A percentile compares a stretch with the other conserved stretches of the same genome.
These are phyloP conservation scores for Taxawa tesnikishii DNA, from an alignment of 2,329 filamentous ascomycete genomes.

Conservation along the genomic window DNA sequence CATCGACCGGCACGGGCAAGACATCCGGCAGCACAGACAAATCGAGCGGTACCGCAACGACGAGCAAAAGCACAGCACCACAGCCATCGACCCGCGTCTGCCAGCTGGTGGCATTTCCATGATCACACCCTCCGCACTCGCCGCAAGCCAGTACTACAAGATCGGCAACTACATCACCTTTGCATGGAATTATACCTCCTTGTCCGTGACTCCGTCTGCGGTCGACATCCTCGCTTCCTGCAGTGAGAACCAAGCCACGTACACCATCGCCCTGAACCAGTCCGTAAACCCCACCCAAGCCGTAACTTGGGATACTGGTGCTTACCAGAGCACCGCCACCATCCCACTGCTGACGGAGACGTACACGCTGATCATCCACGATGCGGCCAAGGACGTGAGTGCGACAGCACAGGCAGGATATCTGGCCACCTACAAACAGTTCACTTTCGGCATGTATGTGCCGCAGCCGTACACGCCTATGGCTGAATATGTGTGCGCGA, in stretches of 20 bases:
- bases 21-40: constrained; percentile 1
- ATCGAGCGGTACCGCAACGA: constrained; percentile 6
- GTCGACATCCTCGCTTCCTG: constrained; percentile 52
- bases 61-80: constrained; percentile 15
- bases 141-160: constrained; percentile 47
- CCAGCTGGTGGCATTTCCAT: constrained; percentile 49
- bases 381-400: constrained; percentile 39
- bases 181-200: constrained; percentile 57
- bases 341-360: constrained; percentile 43
- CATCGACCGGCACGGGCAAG: constrained; percentile 7
- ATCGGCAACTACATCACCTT: constrained; percentile 47
- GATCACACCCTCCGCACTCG: constrained; percentile 42
- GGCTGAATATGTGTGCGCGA: constrained; percentile 35
- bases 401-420: constrained; percentile 43
- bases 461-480: constrained; percentile 39
- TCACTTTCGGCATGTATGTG: constrained; percentile 51
- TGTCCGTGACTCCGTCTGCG: constrained; percentile 44
- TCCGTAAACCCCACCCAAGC: constrained; percentile 33
- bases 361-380: constrained; percentile 53
- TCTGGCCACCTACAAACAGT: constrained; percentile 37
- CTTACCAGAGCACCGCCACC: constrained; percentile 36
- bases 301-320: constrained; percentile 49
- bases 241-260: constrained; percentile 44
- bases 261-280: constrained; percentile 50
- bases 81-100: constrained; percentile 35